Base-by-base conservation (phyloP, 2,329 filamentous ascomycete species). In the Diaporthe helianthi region DNA sequence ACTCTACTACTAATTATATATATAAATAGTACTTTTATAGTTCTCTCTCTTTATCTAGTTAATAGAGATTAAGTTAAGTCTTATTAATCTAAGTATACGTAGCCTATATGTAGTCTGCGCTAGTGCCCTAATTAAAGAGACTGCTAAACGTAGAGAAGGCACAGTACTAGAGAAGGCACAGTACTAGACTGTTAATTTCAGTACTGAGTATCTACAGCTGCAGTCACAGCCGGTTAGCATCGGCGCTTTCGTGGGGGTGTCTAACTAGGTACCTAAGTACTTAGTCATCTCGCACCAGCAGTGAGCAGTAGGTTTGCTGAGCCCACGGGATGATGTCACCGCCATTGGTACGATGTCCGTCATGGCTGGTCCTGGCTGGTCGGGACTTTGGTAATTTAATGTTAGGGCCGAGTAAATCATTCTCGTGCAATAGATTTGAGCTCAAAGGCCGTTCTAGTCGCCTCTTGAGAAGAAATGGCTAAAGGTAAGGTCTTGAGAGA, bases 261-360 rank as follows among this genome's bases (percentile, higher is more conserved):
- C 54, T 24, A 46, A n/a, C n/a, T n/a, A n/a, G n/a, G n/a, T n/a
- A n/a, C n/a, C n/a, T n/a, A n/a, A n/a, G n/a, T n/a, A n/a, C n/a
- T n/a, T n/a, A n/a, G 36, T 8, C 15, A 60, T 38, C 36, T 33
- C 53, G 38, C 55, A 61, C 26, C 55, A 31, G 38, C 55, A n/a
- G n/a, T 61, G 55, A 31, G 29, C 2, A 33, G 19, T 36, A 61
- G 26, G 55, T 61, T 61, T 19, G 55, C 55, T 47, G 38, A 61
- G 55, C 55, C 55, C 55, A 61, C 55, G 55, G 41, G 2, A 46
- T 46, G 55, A 61, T 61, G 55, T 61, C 55, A 61, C 38, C 22
- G 54, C 26, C 54, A 44, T 15, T 44, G 4, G 24, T 13, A 38
- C 36, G n/a, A n/a, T n/a, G n/a, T n/a, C n/a, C 7, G n/a, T 55